phyloP scores from a whole-genome alignment of 1,139 yeast genomes.

The Sugiyamaella pinicola region DNA sequence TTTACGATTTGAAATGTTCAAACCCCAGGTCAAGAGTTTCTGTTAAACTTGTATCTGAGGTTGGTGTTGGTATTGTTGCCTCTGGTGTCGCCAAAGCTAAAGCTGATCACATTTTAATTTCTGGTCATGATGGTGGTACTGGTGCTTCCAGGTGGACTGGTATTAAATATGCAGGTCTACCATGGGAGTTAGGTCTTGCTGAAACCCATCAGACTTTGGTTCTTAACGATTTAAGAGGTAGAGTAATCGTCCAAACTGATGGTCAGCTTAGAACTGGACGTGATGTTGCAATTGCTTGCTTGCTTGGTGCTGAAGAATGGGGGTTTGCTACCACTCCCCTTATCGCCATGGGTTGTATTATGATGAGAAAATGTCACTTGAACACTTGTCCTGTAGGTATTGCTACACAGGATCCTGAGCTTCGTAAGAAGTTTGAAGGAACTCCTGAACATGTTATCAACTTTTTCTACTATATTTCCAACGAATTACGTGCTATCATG shows the following conservation, averaged over 20 bases:
- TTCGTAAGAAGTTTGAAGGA: constrained; percentile 89
- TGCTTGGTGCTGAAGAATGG: constrained; percentile 98
- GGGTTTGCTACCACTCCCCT: constrained; percentile 97
- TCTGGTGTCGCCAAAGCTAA: constrained; percentile 99
- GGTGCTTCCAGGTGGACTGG: constrained; percentile 99
- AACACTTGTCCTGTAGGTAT: constrained; percentile 98
- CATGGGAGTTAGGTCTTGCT: constrained; percentile 98
- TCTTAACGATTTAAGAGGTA: constrained; percentile 90
- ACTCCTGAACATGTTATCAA: constrained; percentile 98
- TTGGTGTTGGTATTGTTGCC: constrained; percentile 98
- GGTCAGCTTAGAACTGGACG: constrained; percentile 97
- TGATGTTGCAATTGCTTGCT: constrained; percentile 93
- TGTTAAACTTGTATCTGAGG: constrained; percentile 94
- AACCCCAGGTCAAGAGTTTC: constrained; percentile 97
- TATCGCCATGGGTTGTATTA: constrained; percentile 95
- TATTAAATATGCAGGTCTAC: constrained; percentile 94
- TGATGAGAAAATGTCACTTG: constrained; percentile 92
- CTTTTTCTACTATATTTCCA: constrained; percentile 92
- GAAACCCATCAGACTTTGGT: constrained; percentile 98
- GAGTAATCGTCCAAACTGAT: constrained; percentile 94
- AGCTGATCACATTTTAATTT: constrained; percentile 91
- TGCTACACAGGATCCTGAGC: constrained; percentile 96
- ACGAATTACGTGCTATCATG: constrained; percentile 90
- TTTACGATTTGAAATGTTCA: constrained; percentile 93
- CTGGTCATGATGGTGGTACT: constrained; percentile 99